phyloP scores from a whole-genome alignment of 192 early-diverging fungal species.

The Chytriomyces confervae region DNA sequence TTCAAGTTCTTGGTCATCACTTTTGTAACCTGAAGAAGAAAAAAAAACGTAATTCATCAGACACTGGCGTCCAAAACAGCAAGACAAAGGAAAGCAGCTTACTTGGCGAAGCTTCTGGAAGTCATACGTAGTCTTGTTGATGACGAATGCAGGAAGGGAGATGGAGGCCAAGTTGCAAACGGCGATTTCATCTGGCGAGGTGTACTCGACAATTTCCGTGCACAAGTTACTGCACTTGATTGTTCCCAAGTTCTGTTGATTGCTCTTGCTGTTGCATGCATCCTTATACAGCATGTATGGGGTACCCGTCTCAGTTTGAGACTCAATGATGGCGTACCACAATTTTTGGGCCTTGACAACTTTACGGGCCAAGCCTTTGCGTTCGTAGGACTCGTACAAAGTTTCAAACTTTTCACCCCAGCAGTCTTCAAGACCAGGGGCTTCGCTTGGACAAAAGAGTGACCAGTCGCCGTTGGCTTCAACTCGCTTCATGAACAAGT shows the following conservation, averaged over 20 bases:
- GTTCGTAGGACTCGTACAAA: slow-evolving; percentile 85
- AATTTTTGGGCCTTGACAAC: slow-evolving; percentile 97
- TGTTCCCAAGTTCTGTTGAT: slow-evolving; percentile 98
- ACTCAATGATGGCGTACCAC: slow-evolving; percentile 94
- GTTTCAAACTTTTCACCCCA: slow-evolving; percentile 94
- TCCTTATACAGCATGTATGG: slow-evolving; percentile 99
- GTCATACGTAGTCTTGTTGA: slow-evolving; percentile 71
- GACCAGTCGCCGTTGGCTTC: slow-evolving; percentile 92
- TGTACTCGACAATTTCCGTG: slow-evolving; percentile 98
- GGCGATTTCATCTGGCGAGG: slow-evolving; percentile 92
- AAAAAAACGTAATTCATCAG: slow-evolving; percentile 8
- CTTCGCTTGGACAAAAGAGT: slow-evolving; percentile 94
- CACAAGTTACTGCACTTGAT: slow-evolving; percentile 99
- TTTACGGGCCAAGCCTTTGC: slow-evolving; percentile 80
- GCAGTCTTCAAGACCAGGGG: slow-evolving; percentile 85
- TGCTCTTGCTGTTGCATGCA: slow-evolving; percentile 98
- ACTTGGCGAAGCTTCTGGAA: slow-evolving; percentile 82
- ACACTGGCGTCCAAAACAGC: neutral
- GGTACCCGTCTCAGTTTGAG: slow-evolving; percentile 96
- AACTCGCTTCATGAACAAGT: slow-evolving; percentile 98
- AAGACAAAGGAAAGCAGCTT: neutral
- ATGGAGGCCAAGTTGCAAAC: slow-evolving; percentile 98
- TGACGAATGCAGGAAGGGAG: slow-evolving; percentile 86
- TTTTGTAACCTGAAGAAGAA: slow-evolving; percentile 69
- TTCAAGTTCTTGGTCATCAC: slow-evolving; percentile 91